Evolutionary conservation across 2,329 filamentous ascomycete species (phyloP).

Genomic region (Aspergillaceae sp.): DNA sequence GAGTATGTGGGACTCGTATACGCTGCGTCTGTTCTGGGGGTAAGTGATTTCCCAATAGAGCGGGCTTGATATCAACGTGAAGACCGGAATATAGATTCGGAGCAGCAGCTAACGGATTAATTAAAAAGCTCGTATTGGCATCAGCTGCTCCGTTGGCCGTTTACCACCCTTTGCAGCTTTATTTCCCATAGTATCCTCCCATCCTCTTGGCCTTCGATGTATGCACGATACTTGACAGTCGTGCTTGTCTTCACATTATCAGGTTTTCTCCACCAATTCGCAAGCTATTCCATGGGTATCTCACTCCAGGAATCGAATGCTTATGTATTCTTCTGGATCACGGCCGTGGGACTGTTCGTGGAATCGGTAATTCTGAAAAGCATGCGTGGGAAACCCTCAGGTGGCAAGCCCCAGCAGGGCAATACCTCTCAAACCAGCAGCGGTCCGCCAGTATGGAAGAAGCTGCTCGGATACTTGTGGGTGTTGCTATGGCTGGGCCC

Average conservation of each 20-base stretch:
- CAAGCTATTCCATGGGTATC: slow-evolving; percentile 11
- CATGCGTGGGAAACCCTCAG: neutral
- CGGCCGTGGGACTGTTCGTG: neutral
- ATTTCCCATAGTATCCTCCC: slow-evolving; percentile 12
- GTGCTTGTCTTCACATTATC: slow-evolving; percentile 23
- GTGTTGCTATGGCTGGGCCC: neutral
- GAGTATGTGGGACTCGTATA: slow-evolving; percentile 15
- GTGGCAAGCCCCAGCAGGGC: neutral
- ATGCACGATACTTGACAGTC: slow-evolving; percentile 21
- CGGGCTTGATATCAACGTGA: too few relatives aligned
- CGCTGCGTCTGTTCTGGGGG: slow-evolving; percentile 22
- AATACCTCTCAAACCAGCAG: neutral
- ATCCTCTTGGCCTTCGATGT: slow-evolving; percentile 10
- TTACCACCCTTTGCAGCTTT: slow-evolving; percentile 13
- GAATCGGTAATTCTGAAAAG: neutral
- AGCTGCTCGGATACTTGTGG: neutral
- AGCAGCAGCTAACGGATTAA: neutral
- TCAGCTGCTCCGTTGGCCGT: slow-evolving; percentile 17
- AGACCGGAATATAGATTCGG: too few relatives aligned
- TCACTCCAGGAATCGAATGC: slow-evolving; percentile 10
- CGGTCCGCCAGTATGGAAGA: neutral
- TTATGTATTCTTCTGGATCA: slow-evolving; percentile 14
- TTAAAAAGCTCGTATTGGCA: slow-evolving; percentile 21
- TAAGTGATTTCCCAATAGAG: slow-evolving; percentile 5
- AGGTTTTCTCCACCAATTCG: slow-evolving; percentile 14